A percentile compares a stretch with the other conserved stretches of the same genome.
Conservation (phyloP, 2,329 filamentous ascomycete genomes). For the Ophiocordyceps camponoti-saundersi region DNA sequence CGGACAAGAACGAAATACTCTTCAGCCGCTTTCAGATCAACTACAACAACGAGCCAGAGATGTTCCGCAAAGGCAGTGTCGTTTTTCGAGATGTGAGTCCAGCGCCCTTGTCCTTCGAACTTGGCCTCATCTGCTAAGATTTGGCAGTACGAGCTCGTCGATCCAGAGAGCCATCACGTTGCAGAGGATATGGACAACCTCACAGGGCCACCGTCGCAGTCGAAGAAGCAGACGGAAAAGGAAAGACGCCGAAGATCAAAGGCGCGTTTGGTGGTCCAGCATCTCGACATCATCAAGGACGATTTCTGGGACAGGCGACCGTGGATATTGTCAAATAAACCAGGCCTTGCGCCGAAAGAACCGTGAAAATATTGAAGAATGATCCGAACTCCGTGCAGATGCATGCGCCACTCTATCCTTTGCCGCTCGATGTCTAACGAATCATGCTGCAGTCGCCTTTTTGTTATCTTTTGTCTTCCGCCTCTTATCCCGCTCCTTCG, state of each 20-base stretch:
- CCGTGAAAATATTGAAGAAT: conserved; percentile 14
- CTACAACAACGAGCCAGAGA: conserved; percentile 91
- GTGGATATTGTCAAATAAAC: conserved; percentile 65
- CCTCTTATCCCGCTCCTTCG: conserved; percentile 5
- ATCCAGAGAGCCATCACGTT: conserved; percentile 31
- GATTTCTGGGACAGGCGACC: conserved; percentile 82
- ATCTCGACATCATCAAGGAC: conserved; percentile 89
- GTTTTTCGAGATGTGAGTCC: conserved; percentile 59
- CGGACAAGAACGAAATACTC: conserved; percentile 91
- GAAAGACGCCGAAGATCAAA: conserved; percentile 68
- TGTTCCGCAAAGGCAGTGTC: conserved; percentile 86
- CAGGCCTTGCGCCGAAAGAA: conserved; percentile 52
- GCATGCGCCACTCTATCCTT: conserved; percentile 4
- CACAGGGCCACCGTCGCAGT: conserved; percentile 39
- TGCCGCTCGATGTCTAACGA: conserved; percentile 2
- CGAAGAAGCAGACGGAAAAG: conserved; percentile 69
- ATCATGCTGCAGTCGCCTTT: neutral
- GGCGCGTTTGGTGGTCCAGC: conserved; percentile 63
- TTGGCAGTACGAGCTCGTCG: conserved; percentile 51
- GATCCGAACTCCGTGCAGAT: conserved; percentile 10
- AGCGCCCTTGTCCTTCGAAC: too few species aligned
- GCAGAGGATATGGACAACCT: conserved; percentile 27
- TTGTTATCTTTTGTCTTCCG: conserved; percentile 11
- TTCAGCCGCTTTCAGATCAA: conserved; percentile 83
- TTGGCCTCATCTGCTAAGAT: conserved; percentile 7